Evolutionary conservation across 495 filamentous ascomycete genomes (phyloP), one percentile per base, ranked within the genome.

Genomic region (Daldinia loculata): DNA sequence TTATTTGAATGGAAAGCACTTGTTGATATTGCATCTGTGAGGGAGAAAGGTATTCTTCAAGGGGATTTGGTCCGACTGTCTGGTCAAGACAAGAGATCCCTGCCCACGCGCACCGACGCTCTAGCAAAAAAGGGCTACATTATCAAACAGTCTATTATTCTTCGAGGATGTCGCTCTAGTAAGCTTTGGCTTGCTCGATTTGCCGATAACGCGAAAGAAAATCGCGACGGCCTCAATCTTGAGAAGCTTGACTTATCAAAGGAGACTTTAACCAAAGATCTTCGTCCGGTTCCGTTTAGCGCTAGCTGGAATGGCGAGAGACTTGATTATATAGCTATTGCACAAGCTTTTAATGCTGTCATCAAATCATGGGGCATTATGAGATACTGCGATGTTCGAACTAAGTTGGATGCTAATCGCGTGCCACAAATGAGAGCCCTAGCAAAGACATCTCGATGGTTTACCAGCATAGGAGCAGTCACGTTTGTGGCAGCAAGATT

Each of bases 41-140:
- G 90, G 61, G 81, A 84, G 36, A 79, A 87, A 22, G 94, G 94
- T 14, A 91, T 97, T 41, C 79, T 90, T 1, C 95, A 98, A 79
- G 88, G 90, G 7, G 89, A 94, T 19, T 82, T 97, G n/a, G 87
- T 89, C 22, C 85, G 81, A 32, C 75, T 91, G 8, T 93, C 92
- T 66, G 89, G 91, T 19, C 94, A 97, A 79, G 93, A 97, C 77
- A 96, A 96, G 75, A 86, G 93, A 48, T 97, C 94, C 2, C 87
- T 97, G 6, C 93, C 94, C 12, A 88, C 88, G 56, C 85, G 95
- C 43, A 97, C 94, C 1, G 90, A 93, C 68, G 80, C 84, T 1
- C 84, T 98, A 19, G 86, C 87, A 22, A 82, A 84, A 61, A 92
- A 91, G 74, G 95, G 94, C 8, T 96, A 97, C 77, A 93, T 98